A percentile compares a stretch with the other conserved stretches of the same genome.
phyloP scores from a whole-genome alignment of 352 stramenopile species.

The Thalassiosira mediterranea region DNA sequence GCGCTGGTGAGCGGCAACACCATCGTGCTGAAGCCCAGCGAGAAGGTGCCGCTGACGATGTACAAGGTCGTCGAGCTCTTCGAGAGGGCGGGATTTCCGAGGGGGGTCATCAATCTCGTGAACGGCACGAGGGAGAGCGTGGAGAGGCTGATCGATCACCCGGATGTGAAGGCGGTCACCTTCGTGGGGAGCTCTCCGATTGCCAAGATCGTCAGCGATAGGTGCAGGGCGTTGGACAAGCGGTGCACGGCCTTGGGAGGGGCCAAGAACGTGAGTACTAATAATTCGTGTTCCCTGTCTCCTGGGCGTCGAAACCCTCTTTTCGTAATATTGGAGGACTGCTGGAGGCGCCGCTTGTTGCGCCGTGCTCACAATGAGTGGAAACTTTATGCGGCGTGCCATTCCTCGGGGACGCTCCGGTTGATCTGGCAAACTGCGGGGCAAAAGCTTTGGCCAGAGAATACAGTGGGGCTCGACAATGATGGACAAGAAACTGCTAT shows the following conservation, averaged over 20 bases:
- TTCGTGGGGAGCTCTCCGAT: conserved; percentile 95
- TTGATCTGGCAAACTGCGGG: too few relatives aligned
- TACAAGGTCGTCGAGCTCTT: conserved; percentile 88
- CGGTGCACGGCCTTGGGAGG: conserved; percentile 93
- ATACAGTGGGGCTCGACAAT: too few relatives aligned
- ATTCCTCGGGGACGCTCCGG: too few relatives aligned
- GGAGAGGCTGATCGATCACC: conserved; percentile 91
- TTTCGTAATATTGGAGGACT: neutral
- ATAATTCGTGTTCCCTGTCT: neutral
- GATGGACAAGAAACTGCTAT: too few relatives aligned
- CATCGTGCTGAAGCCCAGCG: conserved; percentile 96
- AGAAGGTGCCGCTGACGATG: conserved; percentile 97
- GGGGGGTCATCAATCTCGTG: conserved; percentile 95
- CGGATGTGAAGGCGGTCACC: conserved; percentile 88
- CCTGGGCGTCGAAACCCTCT: too few relatives aligned
- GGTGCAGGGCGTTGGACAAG: conserved; percentile 91
- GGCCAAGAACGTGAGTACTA: conserved; percentile 90
- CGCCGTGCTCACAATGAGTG: too few relatives aligned
- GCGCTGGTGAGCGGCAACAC: conserved; percentile 95
- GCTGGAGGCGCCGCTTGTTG: too few relatives aligned
- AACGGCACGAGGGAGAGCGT: conserved; percentile 91
- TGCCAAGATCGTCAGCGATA: conserved; percentile 90
- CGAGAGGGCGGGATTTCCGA: conserved; percentile 91
- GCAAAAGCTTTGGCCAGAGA: too few relatives aligned
- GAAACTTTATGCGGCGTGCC: too few relatives aligned